Percentiles rank a stretch among this genome's conserved stretches.
Evolutionary conservation across 2,329 filamentous ascomycete genomes (phyloP).

Genomic region (Chaetomiaceae sp.): DNA sequence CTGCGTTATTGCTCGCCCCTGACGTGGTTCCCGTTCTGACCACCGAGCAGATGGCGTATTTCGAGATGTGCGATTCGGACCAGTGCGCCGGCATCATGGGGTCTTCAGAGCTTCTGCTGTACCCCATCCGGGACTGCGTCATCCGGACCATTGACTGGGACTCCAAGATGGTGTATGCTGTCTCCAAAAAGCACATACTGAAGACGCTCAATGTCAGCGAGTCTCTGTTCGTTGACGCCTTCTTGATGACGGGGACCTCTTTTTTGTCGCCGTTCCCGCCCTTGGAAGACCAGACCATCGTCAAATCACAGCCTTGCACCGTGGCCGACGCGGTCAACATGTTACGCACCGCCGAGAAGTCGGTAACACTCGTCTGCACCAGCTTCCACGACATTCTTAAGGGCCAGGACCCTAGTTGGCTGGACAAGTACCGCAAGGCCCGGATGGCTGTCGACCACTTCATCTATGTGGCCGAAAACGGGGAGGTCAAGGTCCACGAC

Average conservation of each 20-base stretch:
- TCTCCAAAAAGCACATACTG: constrained; percentile 64
- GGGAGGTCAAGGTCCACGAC: constrained; percentile 69
- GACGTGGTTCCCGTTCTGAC: constrained; percentile 12
- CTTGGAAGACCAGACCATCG: constrained; percentile 54
- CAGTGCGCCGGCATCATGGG: constrained; percentile 75
- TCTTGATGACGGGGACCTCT: constrained; percentile 74
- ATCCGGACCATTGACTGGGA: constrained; percentile 64
- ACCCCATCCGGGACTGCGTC: constrained; percentile 72
- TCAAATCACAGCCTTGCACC: constrained; percentile 51
- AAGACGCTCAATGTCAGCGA: constrained; percentile 60
- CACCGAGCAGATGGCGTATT: constrained; percentile 63
- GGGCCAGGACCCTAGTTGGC: constrained; percentile 65
- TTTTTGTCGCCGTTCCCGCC: constrained; percentile 76
- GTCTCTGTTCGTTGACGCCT: constrained; percentile 73
- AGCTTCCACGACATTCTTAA: constrained; percentile 75
- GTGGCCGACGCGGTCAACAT: constrained; percentile 74
- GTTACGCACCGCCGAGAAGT: constrained; percentile 62
- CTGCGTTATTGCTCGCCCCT: constrained; percentile 2
- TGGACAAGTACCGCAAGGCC: constrained; percentile 80
- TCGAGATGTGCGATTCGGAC: constrained; percentile 60
- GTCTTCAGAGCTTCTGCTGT: constrained; percentile 77
- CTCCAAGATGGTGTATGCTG: constrained; percentile 52
- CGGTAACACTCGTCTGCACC: constrained; percentile 66
- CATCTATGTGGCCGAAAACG: constrained; percentile 70
- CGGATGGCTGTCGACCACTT: constrained; percentile 83